phyloP scores from a whole-genome alignment of 371 early-diverging fungal species.

The Mucor sp. region DNA sequence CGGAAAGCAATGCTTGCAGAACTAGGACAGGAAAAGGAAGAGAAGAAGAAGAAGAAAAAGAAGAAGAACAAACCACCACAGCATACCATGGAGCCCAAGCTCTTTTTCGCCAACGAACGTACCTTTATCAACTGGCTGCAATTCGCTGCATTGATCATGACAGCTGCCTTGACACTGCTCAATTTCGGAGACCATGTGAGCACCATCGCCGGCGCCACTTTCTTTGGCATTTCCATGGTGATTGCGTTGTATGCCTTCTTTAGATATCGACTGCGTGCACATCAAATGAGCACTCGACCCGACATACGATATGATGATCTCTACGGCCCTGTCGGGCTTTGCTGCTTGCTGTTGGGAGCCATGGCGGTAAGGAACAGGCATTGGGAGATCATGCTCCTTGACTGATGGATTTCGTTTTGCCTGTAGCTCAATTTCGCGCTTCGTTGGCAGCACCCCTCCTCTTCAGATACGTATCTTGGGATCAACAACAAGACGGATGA shows the following conservation, averaged over 20 bases:
- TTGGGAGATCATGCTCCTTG: neutral
- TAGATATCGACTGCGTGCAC: constrained; percentile 35
- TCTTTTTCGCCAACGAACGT: constrained; percentile 93
- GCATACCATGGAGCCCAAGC: constrained; percentile 41
- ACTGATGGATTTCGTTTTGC: neutral
- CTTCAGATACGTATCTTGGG: constrained; percentile 15
- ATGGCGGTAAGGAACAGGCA: constrained; percentile 16
- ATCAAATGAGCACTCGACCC: constrained; percentile 37
- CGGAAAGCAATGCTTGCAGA: neutral
- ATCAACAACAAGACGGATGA: constrained; percentile 10
- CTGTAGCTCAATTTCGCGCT: constrained; percentile 25
- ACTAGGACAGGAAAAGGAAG: constrained; percentile 11
- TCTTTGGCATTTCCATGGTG: constrained; percentile 33
- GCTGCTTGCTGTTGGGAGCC: constrained; percentile 31
- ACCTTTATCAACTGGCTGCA: constrained; percentile 90
- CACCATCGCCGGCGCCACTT: constrained; percentile 32
- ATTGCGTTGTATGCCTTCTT: constrained; percentile 38
- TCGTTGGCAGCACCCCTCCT: constrained; percentile 16
- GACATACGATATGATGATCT: constrained; percentile 38
- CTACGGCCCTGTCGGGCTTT: constrained; percentile 40
- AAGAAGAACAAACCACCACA: constrained; percentile 13
- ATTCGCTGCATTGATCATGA: constrained; percentile 67
- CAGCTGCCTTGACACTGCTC: constrained; percentile 68
- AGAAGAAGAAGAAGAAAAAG: constrained; percentile 23
- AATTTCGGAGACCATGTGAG: constrained; percentile 68